A percentile compares a stretch with the other conserved stretches of the same genome.
Conservation (phyloP, 2,329 filamentous ascomycete genomes). For the Phaeosphaeriaceae sp. region DNA sequence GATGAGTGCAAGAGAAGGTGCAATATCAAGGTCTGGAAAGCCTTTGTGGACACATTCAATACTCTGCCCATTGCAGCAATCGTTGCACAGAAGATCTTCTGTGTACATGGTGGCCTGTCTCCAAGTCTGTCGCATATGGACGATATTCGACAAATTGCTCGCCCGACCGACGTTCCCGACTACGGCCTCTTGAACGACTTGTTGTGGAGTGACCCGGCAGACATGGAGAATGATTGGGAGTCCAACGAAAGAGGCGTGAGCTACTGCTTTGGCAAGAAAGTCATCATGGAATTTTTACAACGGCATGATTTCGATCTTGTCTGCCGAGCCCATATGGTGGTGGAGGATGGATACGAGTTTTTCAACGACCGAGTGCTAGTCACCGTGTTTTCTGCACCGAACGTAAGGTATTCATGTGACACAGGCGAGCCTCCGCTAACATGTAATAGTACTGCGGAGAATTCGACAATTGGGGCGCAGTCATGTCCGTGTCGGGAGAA, state of each 20-base stretch:
- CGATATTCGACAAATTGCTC: conserved; percentile 93
- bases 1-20: conserved; percentile 96
- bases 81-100: conserved; percentile 96
- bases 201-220: conserved; percentile 95
- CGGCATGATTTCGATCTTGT: conserved; percentile 97
- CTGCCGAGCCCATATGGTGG: conserved; percentile 98
- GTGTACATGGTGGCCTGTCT: conserved; percentile 92
- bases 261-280: conserved; percentile 98
- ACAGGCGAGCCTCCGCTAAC: conserved; percentile 18
- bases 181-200: conserved; percentile 95
- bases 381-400: conserved; percentile 96
- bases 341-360: conserved; percentile 98
- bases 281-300: conserved; percentile 94
- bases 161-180: conserved; percentile 95
- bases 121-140: conserved; percentile 96
- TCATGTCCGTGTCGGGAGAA: conserved; percentile 96
- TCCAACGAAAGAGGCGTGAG: conserved; percentile 96
- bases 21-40: conserved; percentile 98
- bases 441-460: conserved; percentile 87
- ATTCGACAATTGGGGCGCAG: conserved; percentile 98
- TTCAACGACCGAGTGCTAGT: conserved; percentile 95
- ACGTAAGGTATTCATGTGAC: conserved; percentile 66
- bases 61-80: conserved; percentile 95
- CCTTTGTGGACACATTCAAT: conserved; percentile 96
- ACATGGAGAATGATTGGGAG: conserved; percentile 98